A percentile compares a stretch with the other conserved stretches of the same genome.
Evolutionary conservation across 331 rosid species (phyloP).

Genomic region (Prunus yedoensis): DNA sequence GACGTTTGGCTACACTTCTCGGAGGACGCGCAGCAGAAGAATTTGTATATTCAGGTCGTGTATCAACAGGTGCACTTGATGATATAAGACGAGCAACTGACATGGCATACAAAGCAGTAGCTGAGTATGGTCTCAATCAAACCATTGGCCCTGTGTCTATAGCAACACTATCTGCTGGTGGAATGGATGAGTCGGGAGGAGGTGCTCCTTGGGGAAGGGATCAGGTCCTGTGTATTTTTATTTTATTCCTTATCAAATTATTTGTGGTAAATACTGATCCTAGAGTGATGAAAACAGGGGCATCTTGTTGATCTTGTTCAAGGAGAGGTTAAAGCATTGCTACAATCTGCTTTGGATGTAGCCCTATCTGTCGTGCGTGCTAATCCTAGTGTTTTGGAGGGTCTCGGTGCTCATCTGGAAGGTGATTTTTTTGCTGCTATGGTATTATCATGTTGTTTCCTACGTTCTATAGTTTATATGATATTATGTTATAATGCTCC

Average conservation of each 20-base stretch:
- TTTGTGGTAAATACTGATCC: conserved; percentile 38
- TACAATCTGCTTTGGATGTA: conserved; percentile 85
- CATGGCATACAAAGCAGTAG: conserved; percentile 98
- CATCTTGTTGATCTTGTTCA: conserved; percentile 94
- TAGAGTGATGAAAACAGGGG: conserved; percentile 58
- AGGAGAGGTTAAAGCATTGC: conserved; percentile 79
- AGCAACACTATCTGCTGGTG: conserved; percentile 80
- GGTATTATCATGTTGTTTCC: background rate
- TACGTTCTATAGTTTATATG: background rate
- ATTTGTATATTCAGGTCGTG: conserved; percentile 89
- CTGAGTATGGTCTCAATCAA: conserved; percentile 94
- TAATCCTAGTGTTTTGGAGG: conserved; percentile 87
- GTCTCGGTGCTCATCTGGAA: conserved; percentile 91
- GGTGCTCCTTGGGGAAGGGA: conserved; percentile 84
- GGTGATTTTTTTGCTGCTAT: conserved; percentile 38
- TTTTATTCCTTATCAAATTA: conserved; percentile 20
- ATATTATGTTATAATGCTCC: background rate
- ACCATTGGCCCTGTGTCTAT: conserved; percentile 92
- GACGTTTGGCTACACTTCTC: conserved; percentile 92
- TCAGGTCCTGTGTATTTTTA: conserved; percentile 58
- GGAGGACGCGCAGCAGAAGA: conserved; percentile 99
- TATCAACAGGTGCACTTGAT: conserved; percentile 97
- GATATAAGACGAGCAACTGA: conserved; percentile 97
- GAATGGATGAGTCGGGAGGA: conserved; percentile 88
- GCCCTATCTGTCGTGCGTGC: conserved; percentile 84